These are phyloP conservation scores for Elsinoe necatrix DNA, from an alignment of 2,329 filamentous ascomycete species.

Conservation along the genomic window DNA sequence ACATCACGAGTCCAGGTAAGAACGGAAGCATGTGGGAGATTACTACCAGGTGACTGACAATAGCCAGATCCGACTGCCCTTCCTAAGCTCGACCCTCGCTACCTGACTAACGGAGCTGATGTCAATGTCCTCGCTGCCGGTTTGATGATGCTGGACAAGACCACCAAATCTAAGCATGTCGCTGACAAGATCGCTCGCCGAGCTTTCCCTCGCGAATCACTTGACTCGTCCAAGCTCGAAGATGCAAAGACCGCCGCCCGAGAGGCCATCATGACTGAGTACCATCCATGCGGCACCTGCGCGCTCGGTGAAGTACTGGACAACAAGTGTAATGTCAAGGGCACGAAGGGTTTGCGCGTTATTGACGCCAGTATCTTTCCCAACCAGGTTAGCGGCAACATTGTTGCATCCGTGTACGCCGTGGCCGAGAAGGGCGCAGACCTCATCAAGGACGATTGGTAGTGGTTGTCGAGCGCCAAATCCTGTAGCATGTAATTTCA, in stretches of 20 bases:
- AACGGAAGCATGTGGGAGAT: neutral
- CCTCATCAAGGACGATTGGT: conserved; percentile 25
- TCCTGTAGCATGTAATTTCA: neutral
- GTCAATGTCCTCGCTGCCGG: conserved; percentile 24
- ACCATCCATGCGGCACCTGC: conserved; percentile 36
- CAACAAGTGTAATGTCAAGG: conserved; percentile 22
- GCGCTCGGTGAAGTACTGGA: conserved; percentile 30
- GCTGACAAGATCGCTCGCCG: conserved; percentile 33
- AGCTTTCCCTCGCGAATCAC: conserved; percentile 26
- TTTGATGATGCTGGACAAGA: conserved; percentile 33
- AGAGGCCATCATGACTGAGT: conserved; percentile 26
- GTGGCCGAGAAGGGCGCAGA: conserved; percentile 33
- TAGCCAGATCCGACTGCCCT: conserved; percentile 16
- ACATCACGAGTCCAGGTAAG: conserved; percentile 25
- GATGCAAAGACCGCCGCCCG: conserved; percentile 23
- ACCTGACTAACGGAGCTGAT: conserved; percentile 21
- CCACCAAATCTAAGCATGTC: conserved; percentile 37
- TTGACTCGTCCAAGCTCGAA: conserved; percentile 22
- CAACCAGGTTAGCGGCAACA: conserved; percentile 26
- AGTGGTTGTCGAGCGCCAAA: neutral
- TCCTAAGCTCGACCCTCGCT: conserved; percentile 22
- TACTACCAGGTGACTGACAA: neutral
- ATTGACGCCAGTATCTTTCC: conserved; percentile 29
- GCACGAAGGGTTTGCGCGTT: conserved; percentile 23
- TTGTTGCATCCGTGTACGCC: conserved; percentile 24